phyloP scores from a whole-genome alignment of 805 yeast species.

The Candida maltosa region DNA sequence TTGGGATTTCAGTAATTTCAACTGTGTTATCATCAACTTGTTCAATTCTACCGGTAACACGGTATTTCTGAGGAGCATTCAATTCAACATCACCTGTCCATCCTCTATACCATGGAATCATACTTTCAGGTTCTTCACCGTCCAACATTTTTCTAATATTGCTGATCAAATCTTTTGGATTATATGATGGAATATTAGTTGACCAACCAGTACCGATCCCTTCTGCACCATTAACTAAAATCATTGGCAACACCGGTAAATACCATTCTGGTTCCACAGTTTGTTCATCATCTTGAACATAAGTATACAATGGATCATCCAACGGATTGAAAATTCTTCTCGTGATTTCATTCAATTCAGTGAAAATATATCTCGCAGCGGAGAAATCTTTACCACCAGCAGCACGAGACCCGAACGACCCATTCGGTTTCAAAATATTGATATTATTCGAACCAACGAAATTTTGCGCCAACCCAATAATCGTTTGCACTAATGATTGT shows the following conservation, averaged over 20 bases:
- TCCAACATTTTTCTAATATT: constrained; percentile 74
- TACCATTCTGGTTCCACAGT: constrained; percentile 96
- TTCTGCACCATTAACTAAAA: constrained; percentile 93
- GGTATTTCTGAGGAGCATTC: constrained; percentile 62
- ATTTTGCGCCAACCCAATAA: constrained; percentile 91
- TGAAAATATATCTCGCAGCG: constrained; percentile 95
- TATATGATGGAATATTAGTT: constrained; percentile 84
- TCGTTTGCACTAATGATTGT: constrained; percentile 79
- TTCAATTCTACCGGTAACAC: constrained; percentile 76
- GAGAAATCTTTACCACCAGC: constrained; percentile 98
- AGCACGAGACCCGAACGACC: constrained; percentile 94
- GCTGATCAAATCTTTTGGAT: constrained; percentile 77
- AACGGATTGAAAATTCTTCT: constrained; percentile 70
- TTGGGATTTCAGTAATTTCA: constrained; percentile 90
- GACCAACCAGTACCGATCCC: constrained; percentile 99
- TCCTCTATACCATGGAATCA: constrained; percentile 94
- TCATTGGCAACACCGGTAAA: constrained; percentile 88
- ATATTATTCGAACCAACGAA: constrained; percentile 91
- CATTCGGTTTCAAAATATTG: constrained; percentile 82
- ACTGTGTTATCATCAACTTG: constrained; percentile 75
- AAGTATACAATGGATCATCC: constrained; percentile 75
- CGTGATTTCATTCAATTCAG: constrained; percentile 76
- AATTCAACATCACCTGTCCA: constrained; percentile 85
- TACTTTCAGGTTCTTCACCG: constrained; percentile 63
- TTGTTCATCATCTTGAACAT: constrained; percentile 88